Evolutionary conservation across 345 rosid genomes (phyloP).

Genomic region (Noccaea caerulescens): DNA sequence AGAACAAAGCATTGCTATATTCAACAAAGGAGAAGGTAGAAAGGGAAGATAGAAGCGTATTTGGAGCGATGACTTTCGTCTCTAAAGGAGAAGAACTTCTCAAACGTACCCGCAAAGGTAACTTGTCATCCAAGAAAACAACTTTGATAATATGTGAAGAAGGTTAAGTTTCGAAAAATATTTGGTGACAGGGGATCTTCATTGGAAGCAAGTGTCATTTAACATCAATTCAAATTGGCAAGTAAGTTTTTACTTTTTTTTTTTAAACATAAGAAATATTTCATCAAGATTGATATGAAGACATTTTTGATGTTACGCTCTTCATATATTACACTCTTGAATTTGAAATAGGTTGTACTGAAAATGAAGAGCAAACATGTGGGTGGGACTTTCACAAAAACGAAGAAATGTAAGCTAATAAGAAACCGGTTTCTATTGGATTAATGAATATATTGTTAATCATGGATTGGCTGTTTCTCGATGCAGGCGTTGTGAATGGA

Average conservation of each 20-base stretch:
- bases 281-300: background rate
- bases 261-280: background rate
- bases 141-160: too few species aligned
- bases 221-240: slow-evolving; percentile 75
- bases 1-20: slow-evolving; percentile 47
- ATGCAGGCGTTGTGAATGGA: slow-evolving; percentile 68
- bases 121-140: slow-evolving; percentile 33
- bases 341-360: slow-evolving; percentile 63
- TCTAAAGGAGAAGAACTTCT: slow-evolving; percentile 86
- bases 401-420: slow-evolving; percentile 71
- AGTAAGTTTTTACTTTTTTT: slow-evolving; percentile 51
- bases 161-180: too few species aligned
- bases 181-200: slow-evolving; percentile 76
- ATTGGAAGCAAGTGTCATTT: slow-evolving; percentile 92
- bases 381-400: slow-evolving; percentile 88
- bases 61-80: slow-evolving; percentile 65
- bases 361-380: slow-evolving; percentile 90
- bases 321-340: slow-evolving; percentile 5
- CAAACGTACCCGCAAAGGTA: slow-evolving; percentile 95
- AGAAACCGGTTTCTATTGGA: background rate
- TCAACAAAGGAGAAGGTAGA: slow-evolving; percentile 56
- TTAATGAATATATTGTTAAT: background rate
- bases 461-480: background rate
- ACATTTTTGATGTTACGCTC: background rate
- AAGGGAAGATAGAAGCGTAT: slow-evolving; percentile 53